Evolutionary conservation across 768 basidiomycete genomes (phyloP).

Genomic region (Boletales sp.): DNA sequence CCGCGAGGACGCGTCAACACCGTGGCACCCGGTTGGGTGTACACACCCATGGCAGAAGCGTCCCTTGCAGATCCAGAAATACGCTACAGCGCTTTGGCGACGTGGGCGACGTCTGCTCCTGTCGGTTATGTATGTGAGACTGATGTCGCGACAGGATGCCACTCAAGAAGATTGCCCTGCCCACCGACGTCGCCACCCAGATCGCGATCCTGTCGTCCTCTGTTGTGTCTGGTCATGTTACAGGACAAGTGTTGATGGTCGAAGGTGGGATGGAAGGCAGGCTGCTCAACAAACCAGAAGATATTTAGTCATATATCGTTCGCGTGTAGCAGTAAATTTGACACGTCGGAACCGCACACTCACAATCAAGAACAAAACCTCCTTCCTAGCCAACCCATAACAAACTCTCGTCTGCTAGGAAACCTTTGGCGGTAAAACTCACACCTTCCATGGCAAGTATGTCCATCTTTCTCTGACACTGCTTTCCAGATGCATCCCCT

Average conservation of each 20-base stretch:
- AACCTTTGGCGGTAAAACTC: constrained; percentile 42
- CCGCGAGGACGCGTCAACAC: constrained; percentile 65
- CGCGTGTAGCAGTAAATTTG: no score
- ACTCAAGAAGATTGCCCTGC: constrained; percentile 61
- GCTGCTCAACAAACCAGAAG: no score
- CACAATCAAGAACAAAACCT: no score
- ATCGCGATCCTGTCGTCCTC: constrained; percentile 59
- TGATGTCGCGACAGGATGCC: constrained; percentile 47
- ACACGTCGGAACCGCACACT: no score
- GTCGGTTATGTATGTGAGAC: no score
- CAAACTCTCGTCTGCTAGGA: constrained; percentile 28
- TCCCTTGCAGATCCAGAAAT: constrained; percentile 52
- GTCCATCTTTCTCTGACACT: constrained; percentile 45
- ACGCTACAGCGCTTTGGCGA: constrained; percentile 59
- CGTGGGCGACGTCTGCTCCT: constrained; percentile 40
- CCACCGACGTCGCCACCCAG: constrained; percentile 63
- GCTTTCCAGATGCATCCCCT: constrained; percentile 28
- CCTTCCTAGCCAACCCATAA: constrained; percentile 15
- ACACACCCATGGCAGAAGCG: constrained; percentile 59
- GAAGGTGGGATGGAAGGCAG: no score
- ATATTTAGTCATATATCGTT: no score
- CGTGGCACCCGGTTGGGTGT: constrained; percentile 67
- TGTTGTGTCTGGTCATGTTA: constrained; percentile 65
- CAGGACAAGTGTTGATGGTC: constrained; percentile 59
- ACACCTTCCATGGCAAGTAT: constrained; percentile 55